These are phyloP conservation scores for Ophiocordyceps australis DNA, from an alignment of 2,329 filamentous ascomycete species.

Conservation along the genomic window DNA sequence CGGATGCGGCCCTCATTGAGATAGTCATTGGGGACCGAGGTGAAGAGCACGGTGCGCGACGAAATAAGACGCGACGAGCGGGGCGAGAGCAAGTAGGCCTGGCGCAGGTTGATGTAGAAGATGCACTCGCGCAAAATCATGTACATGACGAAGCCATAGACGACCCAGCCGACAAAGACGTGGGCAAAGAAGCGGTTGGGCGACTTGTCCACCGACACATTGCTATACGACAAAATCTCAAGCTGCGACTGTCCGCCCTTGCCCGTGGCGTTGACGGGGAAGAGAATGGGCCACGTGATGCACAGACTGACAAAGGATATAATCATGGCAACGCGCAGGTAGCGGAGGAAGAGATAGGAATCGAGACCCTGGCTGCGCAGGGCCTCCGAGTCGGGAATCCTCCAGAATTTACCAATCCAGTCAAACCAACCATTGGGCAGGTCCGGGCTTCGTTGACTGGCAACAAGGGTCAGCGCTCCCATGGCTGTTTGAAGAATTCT, in stretches of 20 bases:
- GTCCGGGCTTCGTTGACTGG: constrained; percentile 34
- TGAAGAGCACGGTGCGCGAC: constrained; percentile 83
- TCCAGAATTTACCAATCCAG: constrained; percentile 45
- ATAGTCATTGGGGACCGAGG: constrained; percentile 63
- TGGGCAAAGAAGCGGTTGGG: constrained; percentile 62
- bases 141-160: constrained; percentile 76
- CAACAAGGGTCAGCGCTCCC: constrained; percentile 3
- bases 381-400: constrained; percentile 54
- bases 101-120: constrained; percentile 84
- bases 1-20: constrained; percentile 56
- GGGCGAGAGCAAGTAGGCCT: constrained; percentile 81
- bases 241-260: constrained; percentile 48
- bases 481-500: not conserved
- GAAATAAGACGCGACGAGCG: constrained; percentile 72
- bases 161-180: constrained; percentile 62
- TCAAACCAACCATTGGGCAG: constrained; percentile 38
- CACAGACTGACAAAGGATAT: constrained; percentile 65
- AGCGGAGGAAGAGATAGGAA: constrained; percentile 74
- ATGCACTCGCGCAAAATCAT: constrained; percentile 80
- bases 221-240: constrained; percentile 19
- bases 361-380: constrained; percentile 81
- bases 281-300: constrained; percentile 75
- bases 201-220: constrained; percentile 29
- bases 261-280: constrained; percentile 71
- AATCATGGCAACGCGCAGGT: constrained; percentile 57